A percentile compares a stretch with the other conserved stretches of the same genome.
Evolutionary conservation across 345 rosid species (phyloP).

Genomic region (Euphorbia tirucalli): DNA sequence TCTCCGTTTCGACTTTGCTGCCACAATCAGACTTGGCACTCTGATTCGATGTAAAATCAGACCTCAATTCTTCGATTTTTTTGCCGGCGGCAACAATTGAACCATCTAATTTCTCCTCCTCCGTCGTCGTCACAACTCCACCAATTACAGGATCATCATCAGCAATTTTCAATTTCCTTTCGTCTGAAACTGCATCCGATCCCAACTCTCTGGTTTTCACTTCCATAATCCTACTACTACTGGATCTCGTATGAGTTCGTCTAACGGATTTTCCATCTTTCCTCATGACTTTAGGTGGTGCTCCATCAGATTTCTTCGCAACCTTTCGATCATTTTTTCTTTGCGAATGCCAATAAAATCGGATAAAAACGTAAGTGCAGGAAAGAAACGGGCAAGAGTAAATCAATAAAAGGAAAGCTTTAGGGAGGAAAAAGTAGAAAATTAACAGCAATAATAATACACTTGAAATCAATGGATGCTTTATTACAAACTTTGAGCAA

Average conservation of each 20-base stretch:
- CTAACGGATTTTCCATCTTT: slow-evolving; percentile 24
- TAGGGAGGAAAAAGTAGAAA: slow-evolving; percentile 51
- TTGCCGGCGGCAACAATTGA: neutral
- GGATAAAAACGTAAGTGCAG: slow-evolving; percentile 31
- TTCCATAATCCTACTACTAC: slow-evolving; percentile 49
- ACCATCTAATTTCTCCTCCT: slow-evolving; percentile 15
- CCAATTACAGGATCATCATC: slow-evolving; percentile 14
- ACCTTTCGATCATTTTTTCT: neutral
- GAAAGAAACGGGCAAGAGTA: slow-evolving; percentile 48
- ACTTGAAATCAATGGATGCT: slow-evolving; percentile 48
- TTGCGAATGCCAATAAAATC: slow-evolving; percentile 24
- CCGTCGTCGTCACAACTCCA: neutral
- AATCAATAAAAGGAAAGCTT: slow-evolving; percentile 49
- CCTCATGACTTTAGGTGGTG: slow-evolving; percentile 1
- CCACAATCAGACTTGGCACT: slow-evolving; percentile 20
- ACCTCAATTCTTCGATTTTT: slow-evolving; percentile 13
- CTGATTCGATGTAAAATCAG: slow-evolving; percentile 4
- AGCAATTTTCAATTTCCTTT: neutral
- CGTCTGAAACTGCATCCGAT: slow-evolving; percentile 11
- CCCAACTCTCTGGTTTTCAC: slow-evolving; percentile 25
- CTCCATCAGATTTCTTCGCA: slow-evolving; percentile 20
- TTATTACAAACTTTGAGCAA: slow-evolving; percentile 29
- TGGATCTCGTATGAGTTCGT: slow-evolving; percentile 43
- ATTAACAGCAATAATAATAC: slow-evolving; percentile 31
- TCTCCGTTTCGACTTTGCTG: slow-evolving; percentile 40